Evolutionary conservation across 306 rosid species (phyloP).

Genomic region (Fragaria ananassa): DNA sequence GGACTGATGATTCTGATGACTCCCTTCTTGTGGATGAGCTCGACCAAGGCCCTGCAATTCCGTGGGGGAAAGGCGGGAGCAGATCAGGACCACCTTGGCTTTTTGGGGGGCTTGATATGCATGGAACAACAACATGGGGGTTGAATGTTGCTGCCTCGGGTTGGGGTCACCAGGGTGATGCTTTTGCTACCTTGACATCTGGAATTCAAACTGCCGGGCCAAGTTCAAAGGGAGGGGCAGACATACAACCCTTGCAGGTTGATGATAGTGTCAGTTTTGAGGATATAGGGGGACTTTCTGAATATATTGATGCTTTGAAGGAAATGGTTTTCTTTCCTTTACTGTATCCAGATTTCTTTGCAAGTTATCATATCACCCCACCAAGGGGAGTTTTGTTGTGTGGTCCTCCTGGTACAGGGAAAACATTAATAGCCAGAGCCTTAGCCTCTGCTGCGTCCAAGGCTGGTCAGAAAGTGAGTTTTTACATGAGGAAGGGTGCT

Average conservation of each 20-base stretch:
- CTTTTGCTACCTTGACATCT: conserved; percentile 70
- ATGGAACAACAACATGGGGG: conserved; percentile 85
- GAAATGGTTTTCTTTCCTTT: conserved; percentile 98
- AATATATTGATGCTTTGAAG: conserved; percentile 84
- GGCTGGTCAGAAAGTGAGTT: conserved; percentile 98
- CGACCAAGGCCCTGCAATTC: conserved; percentile 93
- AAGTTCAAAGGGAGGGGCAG: conserved; percentile 99
- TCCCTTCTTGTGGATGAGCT: conserved; percentile 95
- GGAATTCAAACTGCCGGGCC: conserved; percentile 99
- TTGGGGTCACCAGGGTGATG: conserved; percentile 98
- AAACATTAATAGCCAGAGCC: conserved; percentile 93
- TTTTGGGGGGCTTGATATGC: conserved; percentile 88
- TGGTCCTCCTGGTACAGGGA: conserved; percentile 99
- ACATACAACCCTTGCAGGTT: conserved; percentile 94
- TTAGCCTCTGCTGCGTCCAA: conserved; percentile 97
- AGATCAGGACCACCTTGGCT: conserved; percentile 91
- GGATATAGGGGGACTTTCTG: conserved; percentile 95
- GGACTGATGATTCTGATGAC: conserved; percentile 95
- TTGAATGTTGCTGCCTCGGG: conserved; percentile 96
- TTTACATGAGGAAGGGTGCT: conserved; percentile 99
- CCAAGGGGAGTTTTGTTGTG: conserved; percentile 96
- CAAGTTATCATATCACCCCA: conserved; percentile 94
- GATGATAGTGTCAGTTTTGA: conserved; percentile 92
- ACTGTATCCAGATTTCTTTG: conserved; percentile 93
- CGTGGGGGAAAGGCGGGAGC: conserved; percentile 90